Evolutionary conservation across 495 filamentous ascomycete species (phyloP).

Genomic region (Lentithecium fluviatile): DNA sequence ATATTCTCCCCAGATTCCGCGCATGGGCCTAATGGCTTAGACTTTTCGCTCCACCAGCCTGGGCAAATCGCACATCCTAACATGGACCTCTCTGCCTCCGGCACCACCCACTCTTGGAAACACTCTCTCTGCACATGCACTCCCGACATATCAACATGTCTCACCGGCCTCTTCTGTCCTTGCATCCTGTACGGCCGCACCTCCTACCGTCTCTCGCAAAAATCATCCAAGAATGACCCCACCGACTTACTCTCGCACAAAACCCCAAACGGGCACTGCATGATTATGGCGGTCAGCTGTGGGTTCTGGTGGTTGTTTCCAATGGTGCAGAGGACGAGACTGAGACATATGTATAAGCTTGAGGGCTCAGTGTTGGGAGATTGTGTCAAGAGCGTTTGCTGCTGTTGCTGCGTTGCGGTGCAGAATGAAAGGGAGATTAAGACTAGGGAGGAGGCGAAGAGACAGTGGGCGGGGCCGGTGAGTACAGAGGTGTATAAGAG

Average conservation of each 20-base stretch:
- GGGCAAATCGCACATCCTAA: slow-evolving; percentile 44
- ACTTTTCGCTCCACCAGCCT: slow-evolving; percentile 34
- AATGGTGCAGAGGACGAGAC: slow-evolving; percentile 24
- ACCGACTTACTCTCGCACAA: slow-evolving; percentile 36
- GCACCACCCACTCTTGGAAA: slow-evolving; percentile 26
- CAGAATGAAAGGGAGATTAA: slow-evolving; percentile 39
- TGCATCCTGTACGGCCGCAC: slow-evolving; percentile 38
- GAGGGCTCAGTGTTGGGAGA: slow-evolving; percentile 26
- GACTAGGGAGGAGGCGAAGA: slow-evolving; percentile 35
- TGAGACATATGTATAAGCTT: slow-evolving; percentile 38
- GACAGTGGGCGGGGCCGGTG: slow-evolving; percentile 37
- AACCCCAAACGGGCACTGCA: slow-evolving; percentile 32
- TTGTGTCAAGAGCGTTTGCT: slow-evolving; percentile 30
- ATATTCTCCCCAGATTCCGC: slow-evolving; percentile 37
- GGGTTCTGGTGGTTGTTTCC: slow-evolving; percentile 38
- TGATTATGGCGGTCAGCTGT: slow-evolving; percentile 33
- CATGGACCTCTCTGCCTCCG: slow-evolving; percentile 28
- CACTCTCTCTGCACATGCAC: slow-evolving; percentile 29
- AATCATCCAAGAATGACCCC: slow-evolving; percentile 32
- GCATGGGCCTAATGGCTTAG: slow-evolving; percentile 36
- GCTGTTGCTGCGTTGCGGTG: slow-evolving; percentile 37
- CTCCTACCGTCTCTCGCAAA: slow-evolving; percentile 33
- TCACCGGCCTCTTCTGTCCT: slow-evolving; percentile 38
- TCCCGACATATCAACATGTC: slow-evolving; percentile 30
- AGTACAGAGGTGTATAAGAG: slow-evolving; percentile 29